A percentile compares a stretch with the other conserved stretches of the same genome.
These are phyloP conservation scores for Trichosporon sp. DNA, from an alignment of 1,284 basidiomycete genomes.

Conservation along the genomic window DNA sequence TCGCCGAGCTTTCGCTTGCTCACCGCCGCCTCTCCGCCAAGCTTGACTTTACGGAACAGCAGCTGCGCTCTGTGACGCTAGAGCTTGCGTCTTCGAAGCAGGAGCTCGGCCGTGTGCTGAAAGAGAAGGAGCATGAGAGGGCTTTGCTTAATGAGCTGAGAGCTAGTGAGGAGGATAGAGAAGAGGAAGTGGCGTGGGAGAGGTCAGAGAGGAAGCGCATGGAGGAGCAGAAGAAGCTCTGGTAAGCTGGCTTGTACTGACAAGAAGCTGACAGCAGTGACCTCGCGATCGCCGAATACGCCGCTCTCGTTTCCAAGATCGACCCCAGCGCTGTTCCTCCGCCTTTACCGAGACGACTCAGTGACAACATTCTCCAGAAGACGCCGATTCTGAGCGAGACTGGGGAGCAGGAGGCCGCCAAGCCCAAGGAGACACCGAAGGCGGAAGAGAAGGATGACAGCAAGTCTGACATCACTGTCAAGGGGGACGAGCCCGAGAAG, in stretches of 20 bases:
- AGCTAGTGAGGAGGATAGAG: conserved; percentile 57
- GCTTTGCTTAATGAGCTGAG: conserved; percentile 32
- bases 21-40: conserved; percentile 46
- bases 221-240: conserved; percentile 45
- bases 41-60: conserved; percentile 41
- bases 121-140: conserved; percentile 53
- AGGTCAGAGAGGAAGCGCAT: conserved; percentile 34
- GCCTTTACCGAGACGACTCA: conserved; percentile 18
- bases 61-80: conserved; percentile 30
- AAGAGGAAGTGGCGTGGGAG: conserved; percentile 52
- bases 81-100: conserved; percentile 50
- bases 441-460: background rate
- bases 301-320: conserved; percentile 33
- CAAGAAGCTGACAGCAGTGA: conserved; percentile 27
- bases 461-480: background rate
- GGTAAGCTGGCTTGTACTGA: conserved; percentile 24
- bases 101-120: conserved; percentile 57
- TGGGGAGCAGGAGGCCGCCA: background rate
- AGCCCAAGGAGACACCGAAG: background rate
- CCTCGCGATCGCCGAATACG: conserved; percentile 43
- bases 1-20: conserved; percentile 46
- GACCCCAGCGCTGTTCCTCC: conserved; percentile 39
- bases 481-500: conserved; percentile 5
- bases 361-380: conserved; percentile 21
- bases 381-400: conserved; percentile 9